These are phyloP conservation scores for Sisymbrium irio DNA, from an alignment of 345 rosid genomes.

Conservation along the genomic window DNA sequence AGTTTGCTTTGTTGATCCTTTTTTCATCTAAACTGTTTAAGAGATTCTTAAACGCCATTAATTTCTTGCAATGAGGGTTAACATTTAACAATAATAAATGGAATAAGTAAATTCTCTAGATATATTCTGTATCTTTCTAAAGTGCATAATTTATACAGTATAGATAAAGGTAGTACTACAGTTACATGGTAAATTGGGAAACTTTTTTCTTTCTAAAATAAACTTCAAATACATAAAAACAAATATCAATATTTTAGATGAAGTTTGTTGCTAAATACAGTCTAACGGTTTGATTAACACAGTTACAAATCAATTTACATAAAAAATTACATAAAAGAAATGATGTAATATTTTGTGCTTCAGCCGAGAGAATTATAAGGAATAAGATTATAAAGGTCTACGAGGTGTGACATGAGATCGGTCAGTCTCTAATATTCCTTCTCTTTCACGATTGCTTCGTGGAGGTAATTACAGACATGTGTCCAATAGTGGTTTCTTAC, in stretches of 20 bases:
- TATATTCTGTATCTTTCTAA: neutral
- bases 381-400: too few species aligned
- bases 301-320: too few species aligned
- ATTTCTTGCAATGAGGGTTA: slow-evolving; percentile 9
- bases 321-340: too few species aligned
- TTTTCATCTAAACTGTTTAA: slow-evolving; percentile 30
- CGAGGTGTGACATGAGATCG: too few species aligned
- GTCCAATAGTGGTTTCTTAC: too few species aligned
- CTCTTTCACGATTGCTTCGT: too few species aligned
- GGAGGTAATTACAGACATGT: too few species aligned
- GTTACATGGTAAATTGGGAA: neutral
- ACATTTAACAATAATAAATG: neutral
- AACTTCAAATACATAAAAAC: too few species aligned
- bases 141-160: too few species aligned
- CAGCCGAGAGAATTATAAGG: too few species aligned
- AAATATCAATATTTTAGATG: neutral
- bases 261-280: neutral
- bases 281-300: neutral
- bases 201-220: neutral
- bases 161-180: neutral
- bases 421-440: too few species aligned
- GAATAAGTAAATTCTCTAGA: neutral
- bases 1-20: slow-evolving; percentile 35
- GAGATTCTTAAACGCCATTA: slow-evolving; percentile 33
- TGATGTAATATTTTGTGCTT: too few species aligned